A percentile compares a stretch with the other conserved stretches of the same genome.
phyloP scores from a whole-genome alignment of 257 asterid species.

The Nyctanthes arbortristis region DNA sequence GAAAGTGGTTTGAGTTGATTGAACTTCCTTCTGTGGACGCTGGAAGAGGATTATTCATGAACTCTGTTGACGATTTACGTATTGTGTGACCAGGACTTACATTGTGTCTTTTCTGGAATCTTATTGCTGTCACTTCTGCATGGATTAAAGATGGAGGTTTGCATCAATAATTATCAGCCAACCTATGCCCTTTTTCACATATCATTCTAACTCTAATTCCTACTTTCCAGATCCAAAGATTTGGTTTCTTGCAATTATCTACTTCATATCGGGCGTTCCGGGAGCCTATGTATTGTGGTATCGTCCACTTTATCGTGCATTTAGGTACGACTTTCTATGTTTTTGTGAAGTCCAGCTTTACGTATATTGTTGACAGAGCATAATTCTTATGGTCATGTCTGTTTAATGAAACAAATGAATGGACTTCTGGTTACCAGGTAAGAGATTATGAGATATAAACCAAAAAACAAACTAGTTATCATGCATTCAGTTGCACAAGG shows the following conservation, averaged over 20 bases:
- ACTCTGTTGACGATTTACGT: not conserved
- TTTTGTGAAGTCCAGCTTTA: conserved; percentile 1
- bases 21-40: not conserved
- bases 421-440: not conserved
- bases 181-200: not conserved
- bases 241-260: conserved; percentile 94
- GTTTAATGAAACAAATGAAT: not conserved
- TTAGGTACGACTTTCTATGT: conserved; percentile 52
- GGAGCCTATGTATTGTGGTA: conserved; percentile 97
- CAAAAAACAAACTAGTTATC: not conserved
- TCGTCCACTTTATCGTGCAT: conserved; percentile 94
- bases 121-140: conserved; percentile 16
- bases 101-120: conserved; percentile 7
- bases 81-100: conserved; percentile 14
- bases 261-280: conserved; percentile 93
- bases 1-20: conserved; percentile 2
- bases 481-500: not conserved
- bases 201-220: not conserved
- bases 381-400: not conserved
- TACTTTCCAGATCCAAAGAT: conserved; percentile 40
- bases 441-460: not conserved
- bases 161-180: not conserved
- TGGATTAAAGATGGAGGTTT: conserved; percentile 25
- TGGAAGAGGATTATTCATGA: not conserved
- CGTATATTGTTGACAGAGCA: not conserved